phyloP scores from a whole-genome alignment of 73 alveolate genomes.

The Blepharisma japonicum region DNA sequence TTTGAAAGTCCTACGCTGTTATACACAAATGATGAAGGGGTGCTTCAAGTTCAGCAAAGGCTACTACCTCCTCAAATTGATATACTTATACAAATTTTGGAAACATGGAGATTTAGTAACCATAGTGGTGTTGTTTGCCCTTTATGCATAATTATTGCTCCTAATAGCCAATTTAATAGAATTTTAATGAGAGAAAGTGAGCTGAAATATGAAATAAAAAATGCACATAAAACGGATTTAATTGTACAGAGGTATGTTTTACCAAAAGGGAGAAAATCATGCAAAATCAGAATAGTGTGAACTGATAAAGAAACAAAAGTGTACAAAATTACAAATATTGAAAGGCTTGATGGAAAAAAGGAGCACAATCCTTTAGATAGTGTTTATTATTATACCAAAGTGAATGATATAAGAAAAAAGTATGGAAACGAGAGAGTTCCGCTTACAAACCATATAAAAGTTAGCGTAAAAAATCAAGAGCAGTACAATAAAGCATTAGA shows the following conservation, averaged over 20 bases:
- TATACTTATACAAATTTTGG: background rate
- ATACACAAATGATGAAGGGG: background rate
- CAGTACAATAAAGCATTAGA: background rate
- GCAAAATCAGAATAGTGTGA: background rate
- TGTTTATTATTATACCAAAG: background rate
- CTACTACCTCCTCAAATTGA: background rate
- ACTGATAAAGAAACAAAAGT: background rate
- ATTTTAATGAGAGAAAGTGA: constrained; percentile 1
- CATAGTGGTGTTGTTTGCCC: background rate
- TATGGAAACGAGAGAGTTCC: background rate
- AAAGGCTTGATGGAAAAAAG: background rate
- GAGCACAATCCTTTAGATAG: background rate
- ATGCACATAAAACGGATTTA: background rate
- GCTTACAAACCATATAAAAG: background rate
- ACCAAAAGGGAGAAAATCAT: background rate
- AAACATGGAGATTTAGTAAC: background rate
- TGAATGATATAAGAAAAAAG: background rate
- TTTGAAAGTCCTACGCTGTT: constrained; percentile 16
- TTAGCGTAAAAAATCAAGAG: background rate
- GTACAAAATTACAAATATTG: background rate
- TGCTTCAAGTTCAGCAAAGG: background rate
- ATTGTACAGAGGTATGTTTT: background rate
- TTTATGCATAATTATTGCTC: background rate
- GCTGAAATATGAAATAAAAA: background rate
- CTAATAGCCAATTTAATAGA: constrained; percentile 1